Base-by-base conservation (phyloP, 2,329 filamentous ascomycete genomes). In the Colletotrichum horii region DNA sequence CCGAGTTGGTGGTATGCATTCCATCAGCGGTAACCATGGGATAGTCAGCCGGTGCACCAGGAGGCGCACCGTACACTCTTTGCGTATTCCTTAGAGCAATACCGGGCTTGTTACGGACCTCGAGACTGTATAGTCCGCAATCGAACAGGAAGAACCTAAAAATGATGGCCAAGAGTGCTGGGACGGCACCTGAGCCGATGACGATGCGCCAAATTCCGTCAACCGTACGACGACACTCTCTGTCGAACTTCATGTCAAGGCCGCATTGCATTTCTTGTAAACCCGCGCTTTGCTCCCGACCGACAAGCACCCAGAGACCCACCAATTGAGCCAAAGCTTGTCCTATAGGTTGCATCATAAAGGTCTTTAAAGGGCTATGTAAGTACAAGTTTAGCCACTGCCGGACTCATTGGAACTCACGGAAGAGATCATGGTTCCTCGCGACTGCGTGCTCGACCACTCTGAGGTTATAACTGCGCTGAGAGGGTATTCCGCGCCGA, bases 81-180 rank as follows among this genome's bases (percentile, higher is more conserved):
- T 91, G 90, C 1, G 91, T 92, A 62, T 93, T 90, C 76, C 89
- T 86, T 43, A 92, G 87, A 14, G 91, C 91, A 58, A 89, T 87
- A 8, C 88, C 87, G 0, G 91, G 89, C 78, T 93, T 91, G 79
- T 90, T 89, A 77, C 91, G 91, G 77, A 94, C 91, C 78, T 94
- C 92, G 32, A 93, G 88, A 12, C 90, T 89, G 82, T 92, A 94
- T 36, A 93, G 86, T 6, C 92, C 92, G 71, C 90, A 92, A 80
- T 94, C 92, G 48, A 91, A 92, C 56, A 94, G 89, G 77, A 92
- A 91, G 81, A 94, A 92, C 22, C 92, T 90, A 79, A 93, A 93
- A 52, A 92, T 86, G 75, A 93, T 91, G 78, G 92, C 92, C 11
- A 94, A 84, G 15, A 92, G 84, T 6, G 91, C 92, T 0, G 92